Evolutionary conservation across 73 alveolate genomes (phyloP), one percentile per base, ranked within the genome.

Genomic region (Urostyla sp.): DNA sequence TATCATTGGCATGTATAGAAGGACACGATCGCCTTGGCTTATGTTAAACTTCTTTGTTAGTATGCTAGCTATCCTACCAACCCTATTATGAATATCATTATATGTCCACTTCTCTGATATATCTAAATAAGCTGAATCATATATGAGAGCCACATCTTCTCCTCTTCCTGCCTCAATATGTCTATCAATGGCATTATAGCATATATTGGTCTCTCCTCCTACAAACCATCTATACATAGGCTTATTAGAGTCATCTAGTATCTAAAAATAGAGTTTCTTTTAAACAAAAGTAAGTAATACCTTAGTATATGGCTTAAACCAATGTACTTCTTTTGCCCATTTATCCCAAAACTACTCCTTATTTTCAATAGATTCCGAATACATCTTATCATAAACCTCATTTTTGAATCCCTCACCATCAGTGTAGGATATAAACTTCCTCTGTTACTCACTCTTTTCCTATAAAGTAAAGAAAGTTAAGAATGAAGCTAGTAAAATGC

Each of bases 1-100:
- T 10, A 98, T 96, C 97, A 98, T 95, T n/a, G 99, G 99, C 98
- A 98, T 94, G 91, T 98, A 98, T 55, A 96, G 89, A 55, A 96
- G 80, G 5, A 97, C 96, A 80, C 99, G 56, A 72, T 96, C 99
- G 0, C 99, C 99, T 80, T 95, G 92, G 26, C 81, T 73, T n/a
- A 93, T 93, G 1, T 67, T 98, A 92, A 77, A 91, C 87, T 67
- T 88, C 80, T 77, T 72, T 60, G 72, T 79, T 35, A 94, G 85
- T 31, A 97, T 95, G 46, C 78, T 93, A 1, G 99, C 98, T 31
- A 97, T 76, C 56, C 95, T 83, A 78, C 98, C 94, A 30, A 97
- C 98, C 74, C 90, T 75, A 24, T 88, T 88, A 50, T 66, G 93
- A 35, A 97, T 87, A 54, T 98, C 98, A 3, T 84, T 77, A 74